Percentiles rank a stretch among this genome's conserved stretches.
These are phyloP conservation scores for Aspergillus nomiae DNA, from an alignment of 2,329 filamentous ascomycete genomes.

Conservation along the genomic window DNA sequence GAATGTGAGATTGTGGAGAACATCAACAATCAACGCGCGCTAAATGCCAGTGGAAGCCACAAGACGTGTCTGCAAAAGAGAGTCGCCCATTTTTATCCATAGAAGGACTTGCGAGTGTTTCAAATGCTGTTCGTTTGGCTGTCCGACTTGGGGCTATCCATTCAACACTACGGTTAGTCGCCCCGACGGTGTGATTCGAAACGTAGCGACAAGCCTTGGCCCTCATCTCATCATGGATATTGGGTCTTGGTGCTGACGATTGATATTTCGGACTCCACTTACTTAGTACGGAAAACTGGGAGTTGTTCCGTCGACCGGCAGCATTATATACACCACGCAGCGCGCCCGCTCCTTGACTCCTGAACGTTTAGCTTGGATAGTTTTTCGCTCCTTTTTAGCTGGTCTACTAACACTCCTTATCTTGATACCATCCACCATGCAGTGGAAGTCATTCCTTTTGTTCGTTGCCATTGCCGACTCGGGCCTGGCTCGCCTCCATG, in stretches of 20 bases:
- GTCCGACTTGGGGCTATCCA: neutral
- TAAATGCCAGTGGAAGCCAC: neutral
- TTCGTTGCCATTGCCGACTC: constrained; percentile 27
- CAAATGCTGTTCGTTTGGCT: neutral
- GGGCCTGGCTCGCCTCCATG: constrained; percentile 29
- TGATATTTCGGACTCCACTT: constrained; percentile 5
- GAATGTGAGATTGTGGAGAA: constrained; percentile 1
- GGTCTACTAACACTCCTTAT: neutral
- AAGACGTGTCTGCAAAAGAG: neutral
- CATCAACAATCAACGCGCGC: neutral
- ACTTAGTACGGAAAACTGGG: constrained; percentile 1
- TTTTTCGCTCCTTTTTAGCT: neutral
- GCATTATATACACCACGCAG: constrained; percentile 1
- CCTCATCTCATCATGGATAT: neutral
- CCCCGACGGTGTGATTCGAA: neutral
- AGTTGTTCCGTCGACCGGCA: neutral
- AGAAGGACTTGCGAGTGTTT: neutral
- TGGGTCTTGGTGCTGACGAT: constrained; percentile 8
- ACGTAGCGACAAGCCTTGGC: neutral
- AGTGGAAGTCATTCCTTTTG: constrained; percentile 32
- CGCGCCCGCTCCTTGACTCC: neutral
- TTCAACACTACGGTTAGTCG: neutral
- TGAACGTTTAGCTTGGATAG: neutral
- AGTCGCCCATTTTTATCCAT: neutral
- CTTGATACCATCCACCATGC: constrained; percentile 23